Base-by-base conservation (phyloP, 2,329 filamentous ascomycete genomes). In the Helminthosporium solani region DNA sequence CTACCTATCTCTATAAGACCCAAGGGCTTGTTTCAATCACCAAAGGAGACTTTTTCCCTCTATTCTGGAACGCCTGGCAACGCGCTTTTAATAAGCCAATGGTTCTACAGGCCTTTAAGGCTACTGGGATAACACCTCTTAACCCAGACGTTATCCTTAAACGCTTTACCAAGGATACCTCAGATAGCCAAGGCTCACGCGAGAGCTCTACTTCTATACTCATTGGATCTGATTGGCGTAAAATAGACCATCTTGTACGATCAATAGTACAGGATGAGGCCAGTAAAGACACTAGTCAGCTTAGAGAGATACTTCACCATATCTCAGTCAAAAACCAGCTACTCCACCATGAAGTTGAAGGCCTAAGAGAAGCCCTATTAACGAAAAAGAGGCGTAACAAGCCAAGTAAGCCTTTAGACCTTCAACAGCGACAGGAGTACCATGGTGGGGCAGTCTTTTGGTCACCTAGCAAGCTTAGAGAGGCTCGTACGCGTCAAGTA, bases 1-100 rank as follows among this genome's bases (percentile, higher is more conserved):
- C 28, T 6, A 37, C n/a, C 16, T 31, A 36, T 36, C 14, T 44
- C n/a, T 7, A 47, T 12, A 34, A 20, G 9, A 18, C 33, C 37
- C 25, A 49, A 34, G 47, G 42, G 1, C 42, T 53, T 3, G 16
- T 19, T 14, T 12, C 19, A n/a, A 39, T 53, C 9, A 73, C 34
- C n/a, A 30, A 28, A n/a, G 14, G 21, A 44, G 37, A 53, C 35
- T 50, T 53, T 40, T 53, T 46, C n/a, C n/a, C 16, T 12, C 36
- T 56, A 16, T 51, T 53, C 33, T 44, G 30, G 38, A 33, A 35
- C 14, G 50, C 50, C 8, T 56, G 39, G 39, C 7, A 19, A 14
- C 16, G 8, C 15, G 16, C 39, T 25, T 43, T 43, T 19, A 23
- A 16, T 9, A 15, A 43, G 33, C 12, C 18, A 19, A 42, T 15